Percentiles rank a stretch among this genome's conserved stretches.
Conservation (phyloP, 768 basidiomycete species). For the Podaxis sp. region DNA sequence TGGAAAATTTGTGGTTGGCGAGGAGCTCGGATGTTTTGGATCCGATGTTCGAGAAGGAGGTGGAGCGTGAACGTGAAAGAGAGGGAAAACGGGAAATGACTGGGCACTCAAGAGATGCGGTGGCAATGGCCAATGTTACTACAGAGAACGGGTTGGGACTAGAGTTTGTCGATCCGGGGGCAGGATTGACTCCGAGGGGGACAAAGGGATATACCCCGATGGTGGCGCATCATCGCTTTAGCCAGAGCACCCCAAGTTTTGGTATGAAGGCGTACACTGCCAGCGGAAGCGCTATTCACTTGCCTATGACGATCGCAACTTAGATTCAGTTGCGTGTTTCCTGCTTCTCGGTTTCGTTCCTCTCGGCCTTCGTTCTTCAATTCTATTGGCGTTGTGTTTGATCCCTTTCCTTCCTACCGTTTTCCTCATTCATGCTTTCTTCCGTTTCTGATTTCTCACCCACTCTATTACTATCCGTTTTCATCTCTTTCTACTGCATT, state of each 20-base stretch:
- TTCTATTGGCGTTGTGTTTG: not conserved
- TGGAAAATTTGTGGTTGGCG: slow-evolving; percentile 36
- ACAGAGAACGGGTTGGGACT: slow-evolving; percentile 35
- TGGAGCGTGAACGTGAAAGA: not conserved
- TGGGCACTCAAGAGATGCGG: slow-evolving; percentile 13
- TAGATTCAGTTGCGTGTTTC: not conserved
- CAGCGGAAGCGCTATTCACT: slow-evolving; percentile 3
- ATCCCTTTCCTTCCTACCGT: not conserved
- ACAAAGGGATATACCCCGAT: not conserved
- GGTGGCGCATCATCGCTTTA: not conserved
- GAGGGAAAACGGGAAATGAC: slow-evolving; percentile 6
- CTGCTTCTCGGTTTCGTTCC: not conserved
- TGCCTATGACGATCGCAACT: not conserved
- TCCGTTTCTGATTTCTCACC: not conserved
- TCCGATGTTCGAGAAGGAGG: slow-evolving; percentile 1
- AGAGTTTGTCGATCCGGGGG: slow-evolving; percentile 15
- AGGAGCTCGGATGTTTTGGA: not conserved
- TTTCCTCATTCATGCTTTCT: not conserved
- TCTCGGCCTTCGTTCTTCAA: not conserved
- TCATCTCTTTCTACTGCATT: not conserved
- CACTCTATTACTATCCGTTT: not conserved
- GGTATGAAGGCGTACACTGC: not conserved
- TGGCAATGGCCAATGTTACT: slow-evolving; percentile 20
- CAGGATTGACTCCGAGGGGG: too few relatives aligned
- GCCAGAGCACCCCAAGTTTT: not conserved